Conservation (phyloP, 768 basidiomycete species). For the Boletus subparvulus region DNA sequence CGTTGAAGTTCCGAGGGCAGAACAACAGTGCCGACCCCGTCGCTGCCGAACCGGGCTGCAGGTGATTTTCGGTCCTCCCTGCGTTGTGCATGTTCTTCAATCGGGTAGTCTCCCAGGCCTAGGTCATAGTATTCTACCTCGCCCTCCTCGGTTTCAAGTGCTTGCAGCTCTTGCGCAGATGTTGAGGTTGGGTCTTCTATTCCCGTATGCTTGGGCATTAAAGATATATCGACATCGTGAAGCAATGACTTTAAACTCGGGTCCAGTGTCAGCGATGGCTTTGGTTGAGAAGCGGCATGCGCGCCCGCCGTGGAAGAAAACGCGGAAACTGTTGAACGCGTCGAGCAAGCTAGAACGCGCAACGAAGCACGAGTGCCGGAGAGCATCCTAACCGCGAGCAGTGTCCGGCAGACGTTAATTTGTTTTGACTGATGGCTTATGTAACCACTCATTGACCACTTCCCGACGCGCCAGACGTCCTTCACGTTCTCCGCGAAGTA, state of each 20-base stretch:
- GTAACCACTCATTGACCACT: slow-evolving; percentile 8
- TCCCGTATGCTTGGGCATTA: slow-evolving; percentile 39
- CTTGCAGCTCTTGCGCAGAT: slow-evolving; percentile 54
- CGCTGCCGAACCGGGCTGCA: slow-evolving; percentile 78
- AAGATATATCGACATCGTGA: slow-evolving; percentile 65
- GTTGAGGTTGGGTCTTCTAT: slow-evolving; percentile 21
- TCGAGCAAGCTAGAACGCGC: slow-evolving; percentile 24
- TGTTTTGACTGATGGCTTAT: slow-evolving; percentile 14
- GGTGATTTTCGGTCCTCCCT: slow-evolving; percentile 64
- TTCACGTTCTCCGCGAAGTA: slow-evolving; percentile 1
- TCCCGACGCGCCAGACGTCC: neutral
- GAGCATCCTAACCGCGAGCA: slow-evolving; percentile 18
- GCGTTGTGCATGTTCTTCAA: slow-evolving; percentile 25
- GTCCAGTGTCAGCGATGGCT: slow-evolving; percentile 63
- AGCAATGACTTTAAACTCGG: slow-evolving; percentile 62
- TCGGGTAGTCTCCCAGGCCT: slow-evolving; percentile 32
- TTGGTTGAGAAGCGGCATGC: slow-evolving; percentile 43
- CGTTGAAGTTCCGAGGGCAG: slow-evolving; percentile 71
- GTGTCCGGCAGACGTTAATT: neutral
- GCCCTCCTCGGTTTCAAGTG: slow-evolving; percentile 40
- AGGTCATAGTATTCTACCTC: slow-evolving; percentile 33
- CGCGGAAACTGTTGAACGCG: slow-evolving; percentile 20
- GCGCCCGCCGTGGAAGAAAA: slow-evolving; percentile 35
- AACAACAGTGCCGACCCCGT: slow-evolving; percentile 66
- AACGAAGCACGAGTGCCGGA: slow-evolving; percentile 22